Evolutionary conservation across 257 asterid genomes (phyloP).

Genomic region (Solanum pinnatisectum): DNA sequence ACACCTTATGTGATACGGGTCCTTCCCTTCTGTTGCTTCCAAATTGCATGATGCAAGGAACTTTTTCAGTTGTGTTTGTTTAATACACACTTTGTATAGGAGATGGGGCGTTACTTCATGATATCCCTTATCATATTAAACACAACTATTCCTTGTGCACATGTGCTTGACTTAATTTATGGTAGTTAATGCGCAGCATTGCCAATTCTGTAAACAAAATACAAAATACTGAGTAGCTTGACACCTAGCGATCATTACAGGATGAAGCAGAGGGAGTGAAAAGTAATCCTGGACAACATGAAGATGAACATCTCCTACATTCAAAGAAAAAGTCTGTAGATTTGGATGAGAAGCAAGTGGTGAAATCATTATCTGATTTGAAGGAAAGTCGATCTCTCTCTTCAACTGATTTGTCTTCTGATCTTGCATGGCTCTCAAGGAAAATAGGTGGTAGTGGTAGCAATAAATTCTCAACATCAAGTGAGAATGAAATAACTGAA

Average conservation of each 20-base stretch:
- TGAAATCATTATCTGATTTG: slow-evolving; percentile 18
- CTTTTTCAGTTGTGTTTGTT: not conserved
- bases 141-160: not conserved
- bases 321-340: slow-evolving; percentile 15
- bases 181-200: not conserved
- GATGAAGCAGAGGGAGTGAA: slow-evolving; percentile 25
- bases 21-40: not conserved
- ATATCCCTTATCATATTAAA: not conserved
- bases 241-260: slow-evolving; percentile 24
- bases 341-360: slow-evolving; percentile 30
- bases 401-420: slow-evolving; percentile 43
- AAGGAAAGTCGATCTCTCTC: slow-evolving; percentile 29
- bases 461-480: slow-evolving; percentile 12
- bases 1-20: not conserved
- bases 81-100: not conserved
- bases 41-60: not conserved
- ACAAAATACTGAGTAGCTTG: not conserved
- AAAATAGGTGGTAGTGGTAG: slow-evolving; percentile 23
- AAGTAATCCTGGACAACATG: slow-evolving; percentile 20
- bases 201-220: not conserved
- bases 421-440: slow-evolving; percentile 45
- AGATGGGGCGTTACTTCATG: not conserved
- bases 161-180: not conserved
- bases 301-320: slow-evolving; percentile 13
- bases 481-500: slow-evolving; percentile 12